Conservation (phyloP, 2,329 filamentous ascomycete genomes). For the Sporothrix globosa region DNA sequence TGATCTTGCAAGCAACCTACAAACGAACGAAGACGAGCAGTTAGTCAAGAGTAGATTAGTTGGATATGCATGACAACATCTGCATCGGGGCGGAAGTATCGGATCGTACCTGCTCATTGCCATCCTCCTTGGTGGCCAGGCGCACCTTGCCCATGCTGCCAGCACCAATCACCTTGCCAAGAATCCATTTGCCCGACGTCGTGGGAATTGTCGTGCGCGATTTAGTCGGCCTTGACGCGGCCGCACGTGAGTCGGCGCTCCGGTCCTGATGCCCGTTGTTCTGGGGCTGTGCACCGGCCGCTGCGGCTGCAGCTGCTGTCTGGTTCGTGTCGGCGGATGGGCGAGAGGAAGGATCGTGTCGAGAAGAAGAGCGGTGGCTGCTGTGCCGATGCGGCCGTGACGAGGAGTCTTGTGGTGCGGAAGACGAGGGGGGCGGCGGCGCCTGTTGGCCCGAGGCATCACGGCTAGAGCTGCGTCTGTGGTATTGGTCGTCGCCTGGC, state of each 20-base stretch:
- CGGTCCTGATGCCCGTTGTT: constrained; percentile 39
- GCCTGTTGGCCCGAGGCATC: constrained; percentile 49
- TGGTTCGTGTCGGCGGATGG: constrained; percentile 41
- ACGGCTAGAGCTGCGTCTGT: constrained; percentile 60
- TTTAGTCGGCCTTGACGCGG: constrained; percentile 56
- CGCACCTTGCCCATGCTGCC: constrained; percentile 99
- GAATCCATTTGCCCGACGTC: constrained; percentile 86
- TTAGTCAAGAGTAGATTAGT: neutral
- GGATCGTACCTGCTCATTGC: constrained; percentile 79
- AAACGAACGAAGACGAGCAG: constrained; percentile 9
- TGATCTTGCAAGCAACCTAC: constrained; percentile 97
- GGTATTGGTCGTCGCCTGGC: constrained; percentile 31
- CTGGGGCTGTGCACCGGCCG: constrained; percentile 37
- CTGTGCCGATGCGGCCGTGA: constrained; percentile 53
- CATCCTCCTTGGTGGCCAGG: constrained; percentile 85
- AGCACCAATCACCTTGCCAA: constrained; percentile 95
- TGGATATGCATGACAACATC: constrained; percentile 5
- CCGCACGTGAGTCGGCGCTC: constrained; percentile 52
- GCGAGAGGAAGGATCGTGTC: constrained; percentile 27
- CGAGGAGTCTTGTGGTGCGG: constrained; percentile 50
- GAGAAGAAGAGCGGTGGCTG: constrained; percentile 53
- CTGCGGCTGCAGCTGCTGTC: constrained; percentile 45
- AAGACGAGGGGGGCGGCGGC: neutral
- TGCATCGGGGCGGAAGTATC: neutral
- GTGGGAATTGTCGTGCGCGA: constrained; percentile 84